A percentile compares a stretch with the other conserved stretches of the same genome.
phyloP scores from a whole-genome alignment of 768 basidiomycete species.

The Chalciporus sphaerocephalus region DNA sequence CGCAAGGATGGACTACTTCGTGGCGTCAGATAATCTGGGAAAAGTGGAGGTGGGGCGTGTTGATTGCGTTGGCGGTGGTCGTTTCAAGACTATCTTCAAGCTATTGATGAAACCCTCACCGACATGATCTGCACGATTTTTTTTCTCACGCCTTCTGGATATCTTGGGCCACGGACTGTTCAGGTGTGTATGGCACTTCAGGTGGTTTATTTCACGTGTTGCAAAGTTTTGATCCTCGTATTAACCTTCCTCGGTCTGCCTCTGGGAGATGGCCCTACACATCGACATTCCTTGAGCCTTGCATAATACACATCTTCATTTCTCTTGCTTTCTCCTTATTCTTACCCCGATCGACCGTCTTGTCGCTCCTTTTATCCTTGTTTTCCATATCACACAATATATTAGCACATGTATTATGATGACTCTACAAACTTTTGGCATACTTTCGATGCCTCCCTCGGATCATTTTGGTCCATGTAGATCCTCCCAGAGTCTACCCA shows the following conservation, averaged over 20 bases:
- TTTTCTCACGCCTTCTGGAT: conserved; percentile 14
- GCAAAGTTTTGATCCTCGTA: conserved; percentile 7
- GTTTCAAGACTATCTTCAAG: conserved; percentile 70
- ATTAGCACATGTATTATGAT: conserved; percentile 26
- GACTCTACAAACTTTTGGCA: conserved; percentile 3
- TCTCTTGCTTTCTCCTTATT: conserved; percentile 7
- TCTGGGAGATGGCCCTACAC: conserved; percentile 4
- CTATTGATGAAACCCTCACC: conserved; percentile 18
- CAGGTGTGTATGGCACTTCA: conserved; percentile 16
- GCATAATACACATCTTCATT: conserved; percentile 3
- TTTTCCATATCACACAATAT: conserved; percentile 14
- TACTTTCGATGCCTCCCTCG: background rate
- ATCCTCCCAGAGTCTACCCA: conserved; percentile 50
- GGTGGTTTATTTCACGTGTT: conserved; percentile 16
- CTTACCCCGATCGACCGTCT: conserved; percentile 4
- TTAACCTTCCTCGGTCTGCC: conserved; percentile 11
- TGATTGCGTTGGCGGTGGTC: conserved; percentile 73
- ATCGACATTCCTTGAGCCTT: conserved; percentile 9
- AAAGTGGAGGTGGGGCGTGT: conserved; percentile 79
- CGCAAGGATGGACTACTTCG: conserved; percentile 52
- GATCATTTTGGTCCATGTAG: background rate
- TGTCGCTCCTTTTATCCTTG: conserved; percentile 18
- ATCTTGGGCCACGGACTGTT: conserved; percentile 13
- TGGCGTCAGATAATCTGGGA: conserved; percentile 72
- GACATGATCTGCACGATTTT: conserved; percentile 1